phyloP scores from a whole-genome alignment of 305 asterid species.

The Solanum hybrid region DNA sequence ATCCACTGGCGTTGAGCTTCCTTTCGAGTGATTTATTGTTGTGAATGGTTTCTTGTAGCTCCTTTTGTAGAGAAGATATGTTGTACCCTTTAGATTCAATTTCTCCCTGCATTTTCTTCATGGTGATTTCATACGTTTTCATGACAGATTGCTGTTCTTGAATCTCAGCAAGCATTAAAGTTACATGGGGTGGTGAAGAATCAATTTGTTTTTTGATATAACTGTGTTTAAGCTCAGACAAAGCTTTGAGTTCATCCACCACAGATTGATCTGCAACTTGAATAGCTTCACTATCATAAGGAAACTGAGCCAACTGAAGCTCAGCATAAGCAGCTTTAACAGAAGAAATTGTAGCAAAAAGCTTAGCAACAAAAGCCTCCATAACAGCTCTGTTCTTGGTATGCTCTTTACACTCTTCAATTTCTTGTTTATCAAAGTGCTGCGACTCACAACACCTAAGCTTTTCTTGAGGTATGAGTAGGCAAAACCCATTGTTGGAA shows the following conservation, averaged over 20 bases:
- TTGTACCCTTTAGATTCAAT: constrained; percentile 44
- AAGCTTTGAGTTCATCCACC: constrained; percentile 64
- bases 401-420: constrained; percentile 50
- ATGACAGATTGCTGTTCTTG: constrained; percentile 88
- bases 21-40: constrained; percentile 46
- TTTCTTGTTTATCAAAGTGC: constrained; percentile 41
- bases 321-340: constrained; percentile 91
- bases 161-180: constrained; percentile 86
- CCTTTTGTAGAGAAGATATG: constrained; percentile 17
- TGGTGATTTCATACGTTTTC: constrained; percentile 92
- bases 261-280: constrained; percentile 81
- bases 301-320: constrained; percentile 92
- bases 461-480: constrained; percentile 71
- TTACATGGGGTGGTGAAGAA: constrained; percentile 84
- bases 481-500: constrained; percentile 59
- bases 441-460: constrained; percentile 80
- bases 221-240: constrained; percentile 66
- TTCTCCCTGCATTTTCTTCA: constrained; percentile 87
- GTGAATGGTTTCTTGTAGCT: constrained; percentile 21
- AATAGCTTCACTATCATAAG: constrained; percentile 60
- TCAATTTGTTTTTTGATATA: constrained; percentile 64
- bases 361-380: constrained; percentile 87
- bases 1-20: constrained; percentile 68
- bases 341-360: constrained; percentile 77
- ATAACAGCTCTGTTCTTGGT: constrained; percentile 49